Evolutionary conservation across 805 yeast genomes (phyloP), one percentile per base, ranked within the genome.

Genomic region (Wickerhamia fluorescens): DNA sequence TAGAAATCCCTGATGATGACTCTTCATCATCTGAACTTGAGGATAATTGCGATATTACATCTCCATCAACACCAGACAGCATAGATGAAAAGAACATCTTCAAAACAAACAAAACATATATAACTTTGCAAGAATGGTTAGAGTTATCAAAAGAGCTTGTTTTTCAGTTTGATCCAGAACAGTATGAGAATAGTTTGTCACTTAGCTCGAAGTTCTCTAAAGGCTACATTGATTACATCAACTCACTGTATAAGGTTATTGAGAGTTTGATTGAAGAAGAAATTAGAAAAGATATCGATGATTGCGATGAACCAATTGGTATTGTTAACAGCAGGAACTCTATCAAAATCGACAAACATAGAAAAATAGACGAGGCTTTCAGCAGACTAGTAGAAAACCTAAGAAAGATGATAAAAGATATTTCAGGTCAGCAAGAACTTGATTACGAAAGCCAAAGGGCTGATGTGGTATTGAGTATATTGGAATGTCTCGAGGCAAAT

Each of bases 401-500:
- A 15, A 35, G 45, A 14, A 30, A 31, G 9, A 45, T 67, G 30
- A 49, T 66, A 6, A 45, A 47, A 2, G 29, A 39, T 2, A 43
- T 41, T 6, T n/a, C n/a, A n/a, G n/a, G n/a, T n/a, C 50, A 41
- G 27, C 33, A 37, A 8, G 60, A 49, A 15, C 44, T 44, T 10
- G 53, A 55, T 8, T 53, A 57, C 9, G 52, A 41, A 16, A 32
- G 30, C 13, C 38, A 38, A n/a, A n/a, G n/a, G n/a, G n/a, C n/a
- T n/a, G n/a, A n/a, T 8, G 20, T 10, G 31, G 58, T 66, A 17
- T 45, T 69, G 18, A 63, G 66, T 34, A 69, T 81, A 6, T 44
- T 81, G 25, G 76, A 74, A 35, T 71, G 86, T 40, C 45, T 81
- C 16, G 66, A 67, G 28, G 72, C 83, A 1, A 49, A 72, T 20